phyloP scores from a whole-genome alignment of 2,329 filamentous ascomycete genomes.

The Fusarium domesticum region DNA sequence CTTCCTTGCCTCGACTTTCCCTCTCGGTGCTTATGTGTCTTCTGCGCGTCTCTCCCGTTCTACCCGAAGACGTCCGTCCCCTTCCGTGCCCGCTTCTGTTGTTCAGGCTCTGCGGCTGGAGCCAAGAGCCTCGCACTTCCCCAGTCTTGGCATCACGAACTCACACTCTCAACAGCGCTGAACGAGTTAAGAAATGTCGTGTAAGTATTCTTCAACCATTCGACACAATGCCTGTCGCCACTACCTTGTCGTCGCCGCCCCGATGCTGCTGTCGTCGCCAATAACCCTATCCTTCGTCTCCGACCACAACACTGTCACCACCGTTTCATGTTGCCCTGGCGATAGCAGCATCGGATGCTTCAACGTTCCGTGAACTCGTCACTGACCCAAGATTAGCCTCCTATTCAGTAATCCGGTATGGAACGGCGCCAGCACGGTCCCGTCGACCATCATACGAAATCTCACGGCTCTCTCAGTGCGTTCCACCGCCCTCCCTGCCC shows the following conservation, averaged over 20 bases:
- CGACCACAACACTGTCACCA: background rate
- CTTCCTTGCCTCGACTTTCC: constrained; percentile 4
- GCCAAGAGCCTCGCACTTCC: constrained; percentile 30
- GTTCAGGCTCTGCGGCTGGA: constrained; percentile 19
- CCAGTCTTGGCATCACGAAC: constrained; percentile 37
- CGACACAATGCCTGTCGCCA: constrained; percentile 11
- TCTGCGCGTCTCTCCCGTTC: constrained; percentile 8
- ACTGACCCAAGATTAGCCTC: constrained; percentile 40
- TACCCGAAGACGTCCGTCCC: constrained; percentile 8
- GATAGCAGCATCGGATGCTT: constrained; percentile 7
- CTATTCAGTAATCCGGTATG: constrained; percentile 59
- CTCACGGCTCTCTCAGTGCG: constrained; percentile 55
- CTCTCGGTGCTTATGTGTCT: constrained; percentile 1
- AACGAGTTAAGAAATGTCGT: constrained; percentile 50
- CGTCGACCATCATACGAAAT: constrained; percentile 55
- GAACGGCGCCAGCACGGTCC: constrained; percentile 47
- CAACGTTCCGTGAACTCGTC: constrained; percentile 11
- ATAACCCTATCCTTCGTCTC: background rate
- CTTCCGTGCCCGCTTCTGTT: constrained; percentile 13
- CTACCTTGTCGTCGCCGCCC: constrained; percentile 7
- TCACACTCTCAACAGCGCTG: constrained; percentile 43
- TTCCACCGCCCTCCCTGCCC: constrained; percentile 13
- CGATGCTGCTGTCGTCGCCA: constrained; percentile 8
- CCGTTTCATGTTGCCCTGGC: background rate
- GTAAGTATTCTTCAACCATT: constrained; percentile 35